A percentile compares a stretch with the other conserved stretches of the same genome.
Evolutionary conservation across 2,329 filamentous ascomycete species (phyloP).

Genomic region (Aspergillus versicolor): DNA sequence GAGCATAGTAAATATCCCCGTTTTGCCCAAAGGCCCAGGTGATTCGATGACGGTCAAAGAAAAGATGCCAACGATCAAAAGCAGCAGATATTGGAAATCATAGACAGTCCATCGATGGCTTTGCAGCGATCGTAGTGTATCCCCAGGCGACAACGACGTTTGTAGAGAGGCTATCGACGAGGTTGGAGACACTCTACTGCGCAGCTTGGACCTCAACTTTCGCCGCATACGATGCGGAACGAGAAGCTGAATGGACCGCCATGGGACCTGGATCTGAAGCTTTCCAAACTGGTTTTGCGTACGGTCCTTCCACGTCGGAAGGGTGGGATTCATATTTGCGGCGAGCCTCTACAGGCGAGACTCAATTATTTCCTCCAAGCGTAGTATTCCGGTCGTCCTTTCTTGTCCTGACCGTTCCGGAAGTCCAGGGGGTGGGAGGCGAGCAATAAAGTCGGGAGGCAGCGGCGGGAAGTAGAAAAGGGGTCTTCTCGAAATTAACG

Average conservation of each 20-base stretch:
- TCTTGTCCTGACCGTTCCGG: neutral
- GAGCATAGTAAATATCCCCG: conserved; percentile 65
- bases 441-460: conserved; percentile 4
- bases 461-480: conserved; percentile 18
- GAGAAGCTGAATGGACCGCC: conserved; percentile 49
- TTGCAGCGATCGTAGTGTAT: conserved; percentile 73
- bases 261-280: conserved; percentile 48
- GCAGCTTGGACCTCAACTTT: conserved; percentile 67
- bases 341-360: conserved; percentile 19
- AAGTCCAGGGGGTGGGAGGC: neutral
- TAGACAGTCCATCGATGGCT: conserved; percentile 77
- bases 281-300: conserved; percentile 45
- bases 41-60: conserved; percentile 77
- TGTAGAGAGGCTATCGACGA: conserved; percentile 74
- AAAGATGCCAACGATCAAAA: conserved; percentile 75
- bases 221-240: conserved; percentile 66
- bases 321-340: conserved; percentile 35
- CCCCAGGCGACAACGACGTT: conserved; percentile 76
- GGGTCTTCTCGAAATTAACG: conserved; percentile 20
- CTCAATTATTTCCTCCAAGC: conserved; percentile 13
- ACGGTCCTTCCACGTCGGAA: conserved; percentile 49
- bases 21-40: conserved; percentile 76
- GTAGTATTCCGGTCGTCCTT: neutral
- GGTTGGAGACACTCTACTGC: conserved; percentile 64
- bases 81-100: conserved; percentile 79